Conservation (phyloP, 352 stramenopile genomes). For the Globisporangium nagaii region DNA sequence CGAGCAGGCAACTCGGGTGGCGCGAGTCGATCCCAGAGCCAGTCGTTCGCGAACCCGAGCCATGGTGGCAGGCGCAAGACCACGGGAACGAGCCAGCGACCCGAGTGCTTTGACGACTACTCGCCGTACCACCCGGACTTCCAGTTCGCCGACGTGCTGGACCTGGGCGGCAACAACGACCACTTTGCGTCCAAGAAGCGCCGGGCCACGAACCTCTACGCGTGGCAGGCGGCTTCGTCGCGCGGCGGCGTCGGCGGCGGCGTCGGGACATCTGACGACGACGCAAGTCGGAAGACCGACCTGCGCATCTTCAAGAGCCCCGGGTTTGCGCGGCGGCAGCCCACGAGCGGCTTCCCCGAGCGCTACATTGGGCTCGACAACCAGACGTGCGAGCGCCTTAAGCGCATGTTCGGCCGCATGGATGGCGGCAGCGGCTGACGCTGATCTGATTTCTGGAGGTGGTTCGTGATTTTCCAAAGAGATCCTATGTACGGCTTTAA, state of each 20-base stretch:
- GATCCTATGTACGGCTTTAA: too few relatives aligned
- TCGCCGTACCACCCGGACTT: constrained; percentile 72
- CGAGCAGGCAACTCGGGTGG: neutral
- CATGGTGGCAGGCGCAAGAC: neutral
- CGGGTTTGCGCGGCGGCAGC: constrained; percentile 35
- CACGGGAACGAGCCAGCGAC: neutral
- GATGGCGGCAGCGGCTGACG: constrained; percentile 24
- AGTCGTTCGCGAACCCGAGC: neutral
- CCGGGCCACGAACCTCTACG: neutral
- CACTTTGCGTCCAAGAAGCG: constrained; percentile 7
- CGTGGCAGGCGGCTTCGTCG: neutral
- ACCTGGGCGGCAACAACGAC: constrained; percentile 27
- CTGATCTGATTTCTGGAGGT: too few relatives aligned
- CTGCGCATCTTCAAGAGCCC: constrained; percentile 82
- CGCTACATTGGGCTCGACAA: constrained; percentile 77
- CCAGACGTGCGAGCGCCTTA: constrained; percentile 66
- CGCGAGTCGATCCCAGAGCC: neutral
- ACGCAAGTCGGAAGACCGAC: constrained; percentile 35
- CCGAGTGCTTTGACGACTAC: constrained; percentile 79
- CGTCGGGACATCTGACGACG: neutral
- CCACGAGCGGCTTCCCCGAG: constrained; percentile 54
- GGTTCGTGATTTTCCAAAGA: too few relatives aligned
- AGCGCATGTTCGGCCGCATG: constrained; percentile 71
- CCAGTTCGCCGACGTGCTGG: constrained; percentile 31
- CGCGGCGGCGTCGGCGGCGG: neutral